Evolutionary conservation across 768 basidiomycete species (phyloP), one percentile per base, ranked within the genome.

Genomic region (Chalciporus pseudorubinellus): DNA sequence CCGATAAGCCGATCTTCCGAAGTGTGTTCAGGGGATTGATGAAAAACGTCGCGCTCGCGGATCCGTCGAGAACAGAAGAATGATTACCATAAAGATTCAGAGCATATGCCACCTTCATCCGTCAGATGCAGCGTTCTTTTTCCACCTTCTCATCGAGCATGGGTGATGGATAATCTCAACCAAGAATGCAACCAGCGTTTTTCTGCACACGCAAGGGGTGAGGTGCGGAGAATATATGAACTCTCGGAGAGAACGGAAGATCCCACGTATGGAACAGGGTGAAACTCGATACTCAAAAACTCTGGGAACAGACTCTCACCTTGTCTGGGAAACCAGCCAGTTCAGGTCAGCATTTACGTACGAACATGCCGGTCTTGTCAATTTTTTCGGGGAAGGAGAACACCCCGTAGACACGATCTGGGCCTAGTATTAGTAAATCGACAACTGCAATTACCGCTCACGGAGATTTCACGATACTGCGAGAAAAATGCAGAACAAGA

Each of bases 401-500:
- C 47, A 51, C 53, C 47, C 52, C 48, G 44, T 59, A 66, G 42
- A 59, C 53, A 58, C 50, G 53, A 58, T 59, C 66, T 66, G 29
- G 51, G 12, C 47, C 50, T 53, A 58, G 61, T 52, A 59, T 68
- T 59, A 68, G 65, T 48, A 49, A 59, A 59, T 53, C 52, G 48
- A 52, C 52, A n/a, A 52, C 50, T 39, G 45, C 58, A 65, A 66
- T 66, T 62, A 62, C 68, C 62, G 62, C 56, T 53, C 48, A 39
- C 59, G 61, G 64, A 59, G 55, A 63, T 69, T 59, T 64, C 53
- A 56, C 57, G 28, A 39, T 56, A 54, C 63, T 63, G 60, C 62
- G 59, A 62, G 57, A 58, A 58, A 52, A 67, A 56, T 28, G 57
- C 46, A 51, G 59, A 46, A 41, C 42, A 57, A 26, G 53, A 56